Base-by-base conservation (phyloP, 768 basidiomycete species). In the Mycena leptocephala region DNA sequence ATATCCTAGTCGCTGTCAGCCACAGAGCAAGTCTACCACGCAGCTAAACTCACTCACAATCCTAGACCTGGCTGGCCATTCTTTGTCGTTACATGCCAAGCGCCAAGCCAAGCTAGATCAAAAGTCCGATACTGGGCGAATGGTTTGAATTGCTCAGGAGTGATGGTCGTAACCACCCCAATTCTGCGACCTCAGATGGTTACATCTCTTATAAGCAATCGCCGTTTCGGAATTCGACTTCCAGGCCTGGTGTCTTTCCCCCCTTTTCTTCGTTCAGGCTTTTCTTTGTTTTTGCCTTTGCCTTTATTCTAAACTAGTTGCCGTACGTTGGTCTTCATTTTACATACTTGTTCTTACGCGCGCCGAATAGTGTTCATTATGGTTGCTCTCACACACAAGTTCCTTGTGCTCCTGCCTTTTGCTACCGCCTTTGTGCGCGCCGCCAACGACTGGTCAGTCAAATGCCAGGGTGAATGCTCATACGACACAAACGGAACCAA, bases 401-500 rank as follows among this genome's bases (percentile, higher is more conserved):
- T 67, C 28, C 30, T 37, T 26, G 13, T 67, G 33, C 65, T 67
- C 51, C 46, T 67, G 46, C 65, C 65, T 32, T 67, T 67, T 32
- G 65, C 65, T 5, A 30, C 65, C 51, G 32, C 65, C 30, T 67
- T 53, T 51, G 65, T 55, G 13, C 65, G 16, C 26, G 65, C 65
- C 28, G 65, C 65, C 2, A 67, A 67, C 65, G 65, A 67, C 65
- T 67, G 65, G 65, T 51, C 46, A 51, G 65, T 67, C 46, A 67
- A 67, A 35, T 67, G 65, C 65, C 28, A 51, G 33, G 48, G 46
- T 24, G 65, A 53, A 51, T 67, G 65, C 13, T 67, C 65, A 24
- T 67, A 67, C 65, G 65, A 67, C 28, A 67, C 65, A 67, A 67
- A 67, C 65, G 65, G 65, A 51, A 67, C 65, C 46, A 67, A 67